Conservation (phyloP, 192 early-diverging fungal genomes). For the Linnemannia schmuckeri region DNA sequence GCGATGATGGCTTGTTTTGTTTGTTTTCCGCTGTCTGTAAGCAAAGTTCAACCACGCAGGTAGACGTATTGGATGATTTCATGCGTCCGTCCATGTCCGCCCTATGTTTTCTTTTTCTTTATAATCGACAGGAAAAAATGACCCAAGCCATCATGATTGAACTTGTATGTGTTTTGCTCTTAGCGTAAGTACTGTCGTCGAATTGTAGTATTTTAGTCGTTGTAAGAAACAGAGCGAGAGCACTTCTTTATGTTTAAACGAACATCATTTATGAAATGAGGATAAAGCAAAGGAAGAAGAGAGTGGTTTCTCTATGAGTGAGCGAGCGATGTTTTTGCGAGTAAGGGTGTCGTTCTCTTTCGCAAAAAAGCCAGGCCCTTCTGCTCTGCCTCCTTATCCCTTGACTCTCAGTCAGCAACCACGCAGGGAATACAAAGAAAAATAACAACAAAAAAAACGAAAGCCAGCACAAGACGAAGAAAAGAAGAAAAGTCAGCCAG, state of each 20-base stretch:
- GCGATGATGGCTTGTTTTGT: neutral
- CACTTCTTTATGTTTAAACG: no score
- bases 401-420: neutral
- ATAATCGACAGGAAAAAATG: no score
- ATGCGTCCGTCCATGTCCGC: neutral
- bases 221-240: no score
- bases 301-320: neutral
- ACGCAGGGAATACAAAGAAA: neutral
- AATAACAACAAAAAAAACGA: neutral
- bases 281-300: no score
- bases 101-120: neutral
- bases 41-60: neutral
- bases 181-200: no score
- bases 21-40: neutral
- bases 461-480: neutral
- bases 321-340: neutral
- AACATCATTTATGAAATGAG: no score
- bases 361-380: neutral
- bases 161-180: no score
- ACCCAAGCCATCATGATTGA: no score
- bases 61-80: constrained; percentile 6
- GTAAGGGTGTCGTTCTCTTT: neutral
- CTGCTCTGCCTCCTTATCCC: neutral
- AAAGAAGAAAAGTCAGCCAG: neutral
- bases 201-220: no score